Evolutionary conservation across 371 early-diverging fungal species (phyloP).

Genomic region (Actinomucor elegans): DNA sequence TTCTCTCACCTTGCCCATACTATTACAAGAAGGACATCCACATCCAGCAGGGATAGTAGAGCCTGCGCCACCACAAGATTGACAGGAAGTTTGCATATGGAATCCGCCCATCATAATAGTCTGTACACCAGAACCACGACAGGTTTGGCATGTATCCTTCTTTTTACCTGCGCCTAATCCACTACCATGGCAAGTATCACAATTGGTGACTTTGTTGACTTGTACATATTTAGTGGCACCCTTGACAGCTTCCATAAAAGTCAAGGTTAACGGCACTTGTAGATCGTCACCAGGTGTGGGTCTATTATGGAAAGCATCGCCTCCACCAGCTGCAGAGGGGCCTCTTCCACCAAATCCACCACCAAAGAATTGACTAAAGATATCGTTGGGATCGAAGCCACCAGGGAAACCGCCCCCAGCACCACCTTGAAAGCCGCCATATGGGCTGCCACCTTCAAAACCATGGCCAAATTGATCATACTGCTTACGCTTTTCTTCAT

Average conservation of each 20-base stretch:
- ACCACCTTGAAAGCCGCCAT: not conserved
- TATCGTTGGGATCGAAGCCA: slow-evolving; percentile 63
- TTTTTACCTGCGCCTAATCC: slow-evolving; percentile 78
- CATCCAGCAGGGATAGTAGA: slow-evolving; percentile 54
- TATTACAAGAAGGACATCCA: slow-evolving; percentile 75
- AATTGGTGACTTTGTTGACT: slow-evolving; percentile 63
- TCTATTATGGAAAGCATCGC: slow-evolving; percentile 22
- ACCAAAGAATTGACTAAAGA: slow-evolving; percentile 71
- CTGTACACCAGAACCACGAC: slow-evolving; percentile 83
- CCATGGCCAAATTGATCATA: slow-evolving; percentile 88
- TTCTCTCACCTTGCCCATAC: slow-evolving; percentile 75
- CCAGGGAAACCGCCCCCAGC: slow-evolving; percentile 46
- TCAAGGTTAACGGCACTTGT: slow-evolving; percentile 53
- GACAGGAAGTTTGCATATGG: slow-evolving; percentile 79
- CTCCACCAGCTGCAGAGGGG: slow-evolving; percentile 30
- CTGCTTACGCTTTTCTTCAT: slow-evolving; percentile 80
- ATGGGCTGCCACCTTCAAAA: slow-evolving; percentile 12
- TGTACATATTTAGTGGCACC: slow-evolving; percentile 68
- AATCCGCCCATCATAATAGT: slow-evolving; percentile 70
- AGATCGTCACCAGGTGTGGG: slow-evolving; percentile 46
- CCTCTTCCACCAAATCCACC: slow-evolving; percentile 54
- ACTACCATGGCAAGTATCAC: slow-evolving; percentile 75
- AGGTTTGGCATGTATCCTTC: slow-evolving; percentile 62
- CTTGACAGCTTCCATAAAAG: slow-evolving; percentile 89
- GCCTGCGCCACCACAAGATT: slow-evolving; percentile 81